These are phyloP conservation scores for Ciborinia camelliae DNA, from an alignment of 2,329 filamentous ascomycete species.

Conservation along the genomic window DNA sequence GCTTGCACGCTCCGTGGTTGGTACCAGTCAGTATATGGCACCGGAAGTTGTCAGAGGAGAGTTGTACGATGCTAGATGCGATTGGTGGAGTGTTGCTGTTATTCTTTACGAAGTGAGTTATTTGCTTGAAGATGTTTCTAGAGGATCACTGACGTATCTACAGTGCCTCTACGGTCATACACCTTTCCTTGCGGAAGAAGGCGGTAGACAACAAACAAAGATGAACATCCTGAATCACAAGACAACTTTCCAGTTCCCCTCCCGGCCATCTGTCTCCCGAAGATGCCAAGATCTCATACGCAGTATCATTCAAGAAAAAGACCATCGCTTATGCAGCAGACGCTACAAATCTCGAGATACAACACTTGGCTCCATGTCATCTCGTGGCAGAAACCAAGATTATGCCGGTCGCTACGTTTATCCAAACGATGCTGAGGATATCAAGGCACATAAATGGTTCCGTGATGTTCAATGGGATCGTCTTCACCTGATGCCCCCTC, in stretches of 20 bases:
- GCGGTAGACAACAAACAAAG: constrained; percentile 73
- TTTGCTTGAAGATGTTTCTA: neutral
- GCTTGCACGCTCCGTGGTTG: constrained; percentile 81
- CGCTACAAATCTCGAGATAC: constrained; percentile 68
- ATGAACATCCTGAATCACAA: constrained; percentile 76
- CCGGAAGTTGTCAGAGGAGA: constrained; percentile 84
- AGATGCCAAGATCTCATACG: constrained; percentile 76
- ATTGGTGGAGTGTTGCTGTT: constrained; percentile 95
- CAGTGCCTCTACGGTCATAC: constrained; percentile 86
- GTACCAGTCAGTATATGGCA: constrained; percentile 97
- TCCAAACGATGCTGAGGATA: constrained; percentile 79
- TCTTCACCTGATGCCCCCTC: constrained; percentile 67
- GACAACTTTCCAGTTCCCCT: constrained; percentile 67
- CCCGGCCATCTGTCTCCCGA: constrained; percentile 60
- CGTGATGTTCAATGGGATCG: constrained; percentile 72
- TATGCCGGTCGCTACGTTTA: constrained; percentile 66
- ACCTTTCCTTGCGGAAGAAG: constrained; percentile 79
- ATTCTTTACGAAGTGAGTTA: constrained; percentile 74
- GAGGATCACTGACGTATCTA: neutral
- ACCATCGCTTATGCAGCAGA: constrained; percentile 70
- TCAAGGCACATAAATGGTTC: constrained; percentile 89
- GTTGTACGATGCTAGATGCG: constrained; percentile 85
- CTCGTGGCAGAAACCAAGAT: constrained; percentile 34
- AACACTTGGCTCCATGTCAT: constrained; percentile 17
- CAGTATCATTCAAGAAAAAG: constrained; percentile 68